phyloP scores from a whole-genome alignment of 73 alveolate genomes.

The Tetrahymena thermophila region DNA sequence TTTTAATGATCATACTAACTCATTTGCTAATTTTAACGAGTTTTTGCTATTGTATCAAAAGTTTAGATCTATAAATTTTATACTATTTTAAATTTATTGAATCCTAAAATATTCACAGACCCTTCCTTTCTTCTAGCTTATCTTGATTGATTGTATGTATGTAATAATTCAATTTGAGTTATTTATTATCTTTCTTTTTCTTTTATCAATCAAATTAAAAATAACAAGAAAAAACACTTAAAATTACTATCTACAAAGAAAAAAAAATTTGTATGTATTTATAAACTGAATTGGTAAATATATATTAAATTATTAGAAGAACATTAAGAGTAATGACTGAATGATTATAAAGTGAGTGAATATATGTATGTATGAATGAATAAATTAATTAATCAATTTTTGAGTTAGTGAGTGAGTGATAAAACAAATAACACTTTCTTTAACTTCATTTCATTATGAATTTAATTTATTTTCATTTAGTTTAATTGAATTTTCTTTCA shows the following conservation, averaged over 20 bases:
- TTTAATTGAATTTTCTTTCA: neutral
- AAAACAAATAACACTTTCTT: neutral
- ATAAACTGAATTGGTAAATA: neutral
- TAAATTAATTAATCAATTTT: no score
- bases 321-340: neutral
- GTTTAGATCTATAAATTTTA: neutral
- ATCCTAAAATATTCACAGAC: neutral
- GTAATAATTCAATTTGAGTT: neutral
- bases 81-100: neutral
- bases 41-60: neutral
- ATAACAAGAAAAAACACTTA: neutral
- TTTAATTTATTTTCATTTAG: neutral
- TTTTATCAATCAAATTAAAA: neutral
- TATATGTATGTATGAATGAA: no score
- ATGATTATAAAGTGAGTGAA: neutral
- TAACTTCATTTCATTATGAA: no score
- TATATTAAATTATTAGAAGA: no score
- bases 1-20: neutral
- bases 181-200: neutral
- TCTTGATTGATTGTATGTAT: neutral
- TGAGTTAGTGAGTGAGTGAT: neutral
- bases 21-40: neutral
- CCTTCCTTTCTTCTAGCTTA: neutral
- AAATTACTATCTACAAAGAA: neutral
- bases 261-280: neutral